Base-by-base conservation (phyloP, 176 grass and related monocot genomes). In the Oropetium thomaeum region DNA sequence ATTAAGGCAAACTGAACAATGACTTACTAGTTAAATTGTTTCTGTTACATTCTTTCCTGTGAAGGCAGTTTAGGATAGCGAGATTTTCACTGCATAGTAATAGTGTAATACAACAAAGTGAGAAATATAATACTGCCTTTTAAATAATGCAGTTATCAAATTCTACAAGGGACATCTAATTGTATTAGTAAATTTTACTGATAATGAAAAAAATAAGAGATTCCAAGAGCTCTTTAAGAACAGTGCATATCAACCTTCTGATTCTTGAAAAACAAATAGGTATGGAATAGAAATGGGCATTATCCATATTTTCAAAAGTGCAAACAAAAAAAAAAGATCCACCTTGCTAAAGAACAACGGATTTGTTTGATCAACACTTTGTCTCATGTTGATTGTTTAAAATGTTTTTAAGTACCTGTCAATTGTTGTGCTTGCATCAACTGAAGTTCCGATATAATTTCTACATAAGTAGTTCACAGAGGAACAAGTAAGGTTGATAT, bases 361-460 rank as follows among this genome's bases (percentile, higher is more conserved):
- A 22, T 11, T 32, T 80, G 28, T 69, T 75, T 7, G 26, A 62
- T 41, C 41, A 75, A 62, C 7, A 60, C 5, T 75, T 53, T 49
- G 42, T 52, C 8, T 16, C 29, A n/a, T 30, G 68, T 10, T 63
- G 9, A 3, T 62, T 17, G 62, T 33, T 53, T 25, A 16, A 45
- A 71, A 41, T 75, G 1, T 19, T 19, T 17, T 4, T 38, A 9
- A 68, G 62, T 76, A 86, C 84, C 84, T 76, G 71, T 57, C 39
- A 13, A 38, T 17, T 32, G 45, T 23, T 29, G 57, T 33, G 10
- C 22, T 70, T 44, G 71, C 22, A 70, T 54, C 45, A 55, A 81
- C 7, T 39, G 64, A 57, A 35, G 84, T 86, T 55, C 71, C 64
- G 0, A 86, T 76, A 58, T 86, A 86, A 23, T 86, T 81, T 81